Evolutionary conservation across 2,329 filamentous ascomycete species (phyloP).

Genomic region (Amylocarpus encephaloides): DNA sequence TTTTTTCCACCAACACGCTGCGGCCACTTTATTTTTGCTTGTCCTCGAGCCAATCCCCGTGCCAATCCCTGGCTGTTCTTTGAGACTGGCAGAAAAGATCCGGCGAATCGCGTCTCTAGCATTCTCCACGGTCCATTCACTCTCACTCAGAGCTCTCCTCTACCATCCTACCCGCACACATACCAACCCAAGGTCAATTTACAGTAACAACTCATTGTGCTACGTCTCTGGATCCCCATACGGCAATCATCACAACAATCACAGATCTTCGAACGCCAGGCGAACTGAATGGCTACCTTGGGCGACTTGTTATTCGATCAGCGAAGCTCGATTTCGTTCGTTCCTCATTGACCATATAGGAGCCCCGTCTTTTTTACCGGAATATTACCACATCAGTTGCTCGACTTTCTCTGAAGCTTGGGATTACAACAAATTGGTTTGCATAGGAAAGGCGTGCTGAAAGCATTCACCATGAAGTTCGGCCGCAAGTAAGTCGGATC

Average conservation of each 20-base stretch:
- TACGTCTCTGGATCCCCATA: background rate
- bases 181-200: background rate
- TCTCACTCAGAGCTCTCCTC: background rate
- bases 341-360: conserved; percentile 13
- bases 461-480: conserved; percentile 49
- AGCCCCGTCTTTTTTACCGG: background rate
- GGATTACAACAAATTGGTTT: background rate
- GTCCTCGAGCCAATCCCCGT: background rate
- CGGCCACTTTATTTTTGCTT: no score
- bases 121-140: background rate
- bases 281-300: conserved; percentile 27
- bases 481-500: conserved; percentile 47
- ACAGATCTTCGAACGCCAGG: background rate
- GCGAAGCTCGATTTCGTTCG: conserved; percentile 25
- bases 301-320: conserved; percentile 22
- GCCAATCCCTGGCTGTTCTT: background rate
- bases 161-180: background rate
- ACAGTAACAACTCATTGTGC: background rate
- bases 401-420: background rate
- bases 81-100: background rate
- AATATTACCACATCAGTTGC: background rate
- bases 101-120: background rate
- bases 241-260: background rate
- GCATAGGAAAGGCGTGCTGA: background rate
- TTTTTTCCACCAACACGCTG: no score